Evolutionary conservation across 2,329 filamentous ascomycete genomes (phyloP).

Genomic region (Trichoderma lentiforme): DNA sequence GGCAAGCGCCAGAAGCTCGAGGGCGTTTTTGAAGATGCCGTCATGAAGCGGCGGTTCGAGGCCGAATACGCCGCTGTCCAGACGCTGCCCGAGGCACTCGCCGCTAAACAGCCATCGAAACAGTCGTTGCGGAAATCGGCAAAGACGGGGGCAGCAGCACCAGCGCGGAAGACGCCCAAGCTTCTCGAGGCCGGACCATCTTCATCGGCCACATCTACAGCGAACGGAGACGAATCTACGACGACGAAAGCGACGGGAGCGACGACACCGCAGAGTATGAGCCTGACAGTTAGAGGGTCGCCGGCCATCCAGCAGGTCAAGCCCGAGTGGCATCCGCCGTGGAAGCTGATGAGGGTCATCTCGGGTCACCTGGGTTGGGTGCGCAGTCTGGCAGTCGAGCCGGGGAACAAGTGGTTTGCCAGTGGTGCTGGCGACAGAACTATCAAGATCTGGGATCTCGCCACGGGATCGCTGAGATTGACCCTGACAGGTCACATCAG

Average conservation of each 20-base stretch:
- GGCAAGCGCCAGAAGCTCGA: constrained; percentile 40
- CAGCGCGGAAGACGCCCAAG: constrained; percentile 33
- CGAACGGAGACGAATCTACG: constrained; percentile 16
- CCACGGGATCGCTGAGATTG: constrained; percentile 76
- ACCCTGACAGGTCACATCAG: constrained; percentile 94
- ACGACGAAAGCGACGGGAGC: constrained; percentile 15
- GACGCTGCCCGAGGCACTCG: constrained; percentile 72
- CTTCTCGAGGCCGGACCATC: constrained; percentile 42
- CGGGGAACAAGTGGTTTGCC: constrained; percentile 96
- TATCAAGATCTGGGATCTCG: constrained; percentile 98
- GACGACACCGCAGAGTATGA: constrained; percentile 28
- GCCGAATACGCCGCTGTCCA: constrained; percentile 76
- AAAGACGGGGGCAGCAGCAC: constrained; percentile 53
- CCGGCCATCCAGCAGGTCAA: constrained; percentile 48
- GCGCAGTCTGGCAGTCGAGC: constrained; percentile 82
- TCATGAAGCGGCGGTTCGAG: constrained; percentile 51
- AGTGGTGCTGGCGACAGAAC: constrained; percentile 92
- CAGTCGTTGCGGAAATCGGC: constrained; percentile 31
- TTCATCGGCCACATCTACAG: constrained; percentile 19
- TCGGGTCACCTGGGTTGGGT: constrained; percentile 97
- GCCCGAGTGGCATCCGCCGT: constrained; percentile 95
- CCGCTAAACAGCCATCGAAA: constrained; percentile 68
- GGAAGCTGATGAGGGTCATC: constrained; percentile 98
- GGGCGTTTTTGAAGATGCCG: constrained; percentile 33
- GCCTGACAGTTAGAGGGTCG: constrained; percentile 31